Evolutionary conservation across 306 rosid species (phyloP), one percentile per base, ranked within the genome.

Genomic region (Ormosia semicastrata): DNA sequence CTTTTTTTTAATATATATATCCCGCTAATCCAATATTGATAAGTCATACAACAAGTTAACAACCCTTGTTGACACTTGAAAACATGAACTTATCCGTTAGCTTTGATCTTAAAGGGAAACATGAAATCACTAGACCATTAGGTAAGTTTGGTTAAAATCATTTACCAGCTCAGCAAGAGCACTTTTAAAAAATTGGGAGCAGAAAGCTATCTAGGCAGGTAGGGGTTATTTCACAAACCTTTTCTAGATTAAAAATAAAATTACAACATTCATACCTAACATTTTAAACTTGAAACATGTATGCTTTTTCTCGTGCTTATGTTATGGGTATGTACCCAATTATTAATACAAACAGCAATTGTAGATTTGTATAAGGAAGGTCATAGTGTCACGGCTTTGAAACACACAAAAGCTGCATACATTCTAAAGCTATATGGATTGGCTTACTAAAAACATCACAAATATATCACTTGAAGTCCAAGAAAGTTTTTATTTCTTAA

Each of bases 31-130:
- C 8, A 39, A 4, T 29, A 57, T 13, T 29, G n/a, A 24, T 3
- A 52, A 8, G 41, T 65, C 75, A 76, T 32, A 46, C n/a, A 39
- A 12, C 30, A 80, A 41, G 63, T 37, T 52, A 73, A 64, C 43
- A 76, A 59, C 30, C 71, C 58, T 15, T 43, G 78, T 56, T 79
- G 30, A 40, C 13, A 50, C 36, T 32, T 18, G 52, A 50, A 67
- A 72, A 46, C 63, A 77, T 66, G 77, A 84, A 72, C 63, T 73
- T 18, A 66, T 54, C 75, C 66, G 10, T 24, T 47, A 67, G 69
- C 67, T 49, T 37, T 56, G 44, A 74, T 57, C 67, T n/a, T 71
- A 39, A 7, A 50, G 70, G 81, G n/a, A 53, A 68, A 69, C 39
- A 37, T 58, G 36, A 15, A 24, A 37, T 60, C 68, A 47, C 44